These are phyloP conservation scores for Houttuynia cordata DNA, from an alignment of 164 flowering plant genomes.

Conservation along the genomic window DNA sequence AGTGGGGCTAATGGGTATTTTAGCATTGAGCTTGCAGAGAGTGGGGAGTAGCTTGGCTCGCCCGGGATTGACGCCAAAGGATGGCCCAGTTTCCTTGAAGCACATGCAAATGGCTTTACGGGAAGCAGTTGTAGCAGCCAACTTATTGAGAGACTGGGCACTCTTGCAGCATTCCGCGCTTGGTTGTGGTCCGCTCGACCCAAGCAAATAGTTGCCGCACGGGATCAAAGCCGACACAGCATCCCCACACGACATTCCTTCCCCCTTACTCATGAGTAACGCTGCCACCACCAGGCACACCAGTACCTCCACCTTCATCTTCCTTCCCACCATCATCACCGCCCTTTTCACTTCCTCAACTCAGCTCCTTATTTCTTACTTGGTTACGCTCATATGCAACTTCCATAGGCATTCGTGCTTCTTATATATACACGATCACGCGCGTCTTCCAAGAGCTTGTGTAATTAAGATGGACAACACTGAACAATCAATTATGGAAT, in stretches of 20 bases:
- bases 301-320: background rate
- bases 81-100: conserved; percentile 19
- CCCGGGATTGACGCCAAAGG: conserved; percentile 21
- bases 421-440: too few relatives aligned
- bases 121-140: conserved; percentile 12
- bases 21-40: conserved; percentile 21
- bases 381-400: too few relatives aligned
- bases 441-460: too few relatives aligned
- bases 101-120: conserved; percentile 29
- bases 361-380: too few relatives aligned
- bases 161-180: conserved; percentile 22
- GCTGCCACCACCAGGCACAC: conserved; percentile 11
- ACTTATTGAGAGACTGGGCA: conserved; percentile 12
- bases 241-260: conserved; percentile 22
- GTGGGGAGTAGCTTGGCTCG: conserved; percentile 22
- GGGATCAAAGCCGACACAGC: conserved; percentile 28
- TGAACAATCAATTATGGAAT: too few relatives aligned
- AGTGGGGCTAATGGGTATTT: conserved; percentile 20
- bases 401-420: too few relatives aligned
- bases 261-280: background rate
- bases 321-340: too few relatives aligned
- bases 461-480: too few relatives aligned
- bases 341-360: too few relatives aligned
- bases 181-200: conserved; percentile 15
- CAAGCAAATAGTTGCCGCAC: conserved; percentile 23